Evolutionary conservation across 202 grass and related monocot species (phyloP).

Genomic region (Digitaria exilis): DNA sequence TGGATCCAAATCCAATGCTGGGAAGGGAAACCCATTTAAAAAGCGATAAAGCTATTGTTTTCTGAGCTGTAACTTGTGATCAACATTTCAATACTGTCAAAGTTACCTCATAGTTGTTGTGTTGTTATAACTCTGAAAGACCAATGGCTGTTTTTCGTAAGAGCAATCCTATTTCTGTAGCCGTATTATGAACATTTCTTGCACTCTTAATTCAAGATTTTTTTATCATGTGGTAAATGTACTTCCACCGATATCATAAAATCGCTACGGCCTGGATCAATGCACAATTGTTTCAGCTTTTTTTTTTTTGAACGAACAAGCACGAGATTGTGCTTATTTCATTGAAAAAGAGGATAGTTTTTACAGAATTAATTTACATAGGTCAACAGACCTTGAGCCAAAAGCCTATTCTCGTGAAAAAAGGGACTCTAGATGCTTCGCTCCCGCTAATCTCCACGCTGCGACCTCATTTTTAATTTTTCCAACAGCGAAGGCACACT

Average conservation of each 20-base stretch:
- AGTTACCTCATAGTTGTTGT: background rate
- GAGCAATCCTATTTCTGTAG: background rate
- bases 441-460: too few species aligned
- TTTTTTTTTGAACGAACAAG: too few species aligned
- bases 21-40: conserved; percentile 49
- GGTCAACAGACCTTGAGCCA: too few species aligned
- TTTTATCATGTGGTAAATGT: background rate
- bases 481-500: too few species aligned
- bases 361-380: too few species aligned
- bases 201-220: background rate
- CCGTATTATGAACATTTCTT: background rate
- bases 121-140: background rate
- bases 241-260: background rate
- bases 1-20: conserved; percentile 37
- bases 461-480: too few species aligned
- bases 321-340: too few species aligned
- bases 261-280: background rate
- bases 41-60: conserved; percentile 31
- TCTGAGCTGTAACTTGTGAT: background rate
- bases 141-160: background rate
- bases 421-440: too few species aligned
- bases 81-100: background rate
- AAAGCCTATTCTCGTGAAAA: too few species aligned
- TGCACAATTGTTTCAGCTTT: background rate
- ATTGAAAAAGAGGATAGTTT: too few species aligned